phyloP scores from a whole-genome alignment of 768 basidiomycete genomes.

The Amanita thiersii region DNA sequence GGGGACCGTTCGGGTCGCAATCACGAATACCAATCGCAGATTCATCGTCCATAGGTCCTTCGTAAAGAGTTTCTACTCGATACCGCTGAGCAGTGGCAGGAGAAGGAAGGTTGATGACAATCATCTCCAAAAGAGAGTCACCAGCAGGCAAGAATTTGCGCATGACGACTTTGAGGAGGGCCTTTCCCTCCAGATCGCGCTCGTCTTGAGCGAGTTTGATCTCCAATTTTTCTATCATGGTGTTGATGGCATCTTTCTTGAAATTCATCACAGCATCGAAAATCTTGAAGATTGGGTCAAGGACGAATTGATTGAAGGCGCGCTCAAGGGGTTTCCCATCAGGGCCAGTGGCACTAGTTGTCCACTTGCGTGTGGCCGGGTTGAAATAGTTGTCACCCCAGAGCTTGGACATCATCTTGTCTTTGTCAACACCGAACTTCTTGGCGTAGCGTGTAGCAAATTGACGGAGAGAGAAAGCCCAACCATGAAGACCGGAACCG shows the following conservation, averaged over 20 bases:
- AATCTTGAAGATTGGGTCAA: constrained; percentile 98
- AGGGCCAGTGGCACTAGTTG: constrained; percentile 62
- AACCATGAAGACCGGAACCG: constrained; percentile 98
- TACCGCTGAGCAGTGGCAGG: constrained; percentile 96
- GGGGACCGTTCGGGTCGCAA: constrained; percentile 93
- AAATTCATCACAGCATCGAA: constrained; percentile 99
- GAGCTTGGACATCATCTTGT: constrained; percentile 95
- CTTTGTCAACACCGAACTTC: constrained; percentile 98
- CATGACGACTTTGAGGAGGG: constrained; percentile 96
- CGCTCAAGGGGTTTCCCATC: constrained; percentile 93
- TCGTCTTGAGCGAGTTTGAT: constrained; percentile 83
- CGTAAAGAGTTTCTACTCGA: constrained; percentile 99
- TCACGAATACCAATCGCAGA: constrained; percentile 97
- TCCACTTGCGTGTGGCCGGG: constrained; percentile 94
- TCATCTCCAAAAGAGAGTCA: constrained; percentile 99
- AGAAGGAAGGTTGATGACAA: constrained; percentile 98
- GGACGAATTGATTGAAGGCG: constrained; percentile 97
- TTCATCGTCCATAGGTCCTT: constrained; percentile 99
- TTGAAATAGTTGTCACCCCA: constrained; percentile 99
- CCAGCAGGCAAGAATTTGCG: constrained; percentile 99
- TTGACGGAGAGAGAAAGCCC: constrained; percentile 98
- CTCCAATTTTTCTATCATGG: constrained; percentile 95
- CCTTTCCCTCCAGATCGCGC: constrained; percentile 91
- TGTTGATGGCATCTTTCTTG: constrained; percentile 82
- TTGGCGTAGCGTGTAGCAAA: constrained; percentile 93